Conservation (phyloP, 192 early-diverging fungal species). For the Pilaira anomala region DNA sequence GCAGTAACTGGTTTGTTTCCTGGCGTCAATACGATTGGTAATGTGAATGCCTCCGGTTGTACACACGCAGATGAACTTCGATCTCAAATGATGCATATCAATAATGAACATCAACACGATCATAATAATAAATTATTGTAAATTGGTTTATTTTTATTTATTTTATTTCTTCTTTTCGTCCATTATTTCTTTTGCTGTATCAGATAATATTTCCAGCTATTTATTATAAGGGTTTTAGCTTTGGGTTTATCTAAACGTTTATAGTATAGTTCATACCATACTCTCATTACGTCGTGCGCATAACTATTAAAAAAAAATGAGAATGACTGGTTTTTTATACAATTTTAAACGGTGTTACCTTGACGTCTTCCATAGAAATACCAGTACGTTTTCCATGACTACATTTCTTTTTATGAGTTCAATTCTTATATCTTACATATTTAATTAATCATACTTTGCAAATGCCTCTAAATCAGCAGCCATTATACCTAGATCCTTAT, state of each 20-base stretch:
- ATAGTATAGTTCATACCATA: background rate
- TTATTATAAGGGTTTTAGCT: background rate
- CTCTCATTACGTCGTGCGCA: slow-evolving; percentile 13
- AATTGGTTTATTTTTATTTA: no score
- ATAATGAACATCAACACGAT: background rate
- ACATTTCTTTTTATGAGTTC: background rate
- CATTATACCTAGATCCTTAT: slow-evolving; percentile 8
- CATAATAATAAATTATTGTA: no score
- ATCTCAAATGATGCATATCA: slow-evolving; percentile 20
- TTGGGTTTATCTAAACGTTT: background rate
- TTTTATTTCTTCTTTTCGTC: background rate
- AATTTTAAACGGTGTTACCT: slow-evolving; percentile 2
- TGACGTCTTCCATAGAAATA: slow-evolving; percentile 15
- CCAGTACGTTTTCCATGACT: slow-evolving; percentile 7
- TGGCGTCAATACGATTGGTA: slow-evolving; percentile 1
- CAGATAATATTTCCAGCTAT: background rate
- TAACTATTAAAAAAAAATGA: background rate
- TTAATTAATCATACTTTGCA: background rate
- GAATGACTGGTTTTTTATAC: background rate
- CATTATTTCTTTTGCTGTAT: background rate
- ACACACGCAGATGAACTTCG: slow-evolving; percentile 30
- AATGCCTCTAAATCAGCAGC: slow-evolving; percentile 9
- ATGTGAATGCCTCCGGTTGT: slow-evolving; percentile 7
- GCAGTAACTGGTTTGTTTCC: slow-evolving; percentile 31
- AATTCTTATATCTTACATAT: background rate